Conservation (phyloP, 139 green algal genomes). For the Marvania coccoides region DNA sequence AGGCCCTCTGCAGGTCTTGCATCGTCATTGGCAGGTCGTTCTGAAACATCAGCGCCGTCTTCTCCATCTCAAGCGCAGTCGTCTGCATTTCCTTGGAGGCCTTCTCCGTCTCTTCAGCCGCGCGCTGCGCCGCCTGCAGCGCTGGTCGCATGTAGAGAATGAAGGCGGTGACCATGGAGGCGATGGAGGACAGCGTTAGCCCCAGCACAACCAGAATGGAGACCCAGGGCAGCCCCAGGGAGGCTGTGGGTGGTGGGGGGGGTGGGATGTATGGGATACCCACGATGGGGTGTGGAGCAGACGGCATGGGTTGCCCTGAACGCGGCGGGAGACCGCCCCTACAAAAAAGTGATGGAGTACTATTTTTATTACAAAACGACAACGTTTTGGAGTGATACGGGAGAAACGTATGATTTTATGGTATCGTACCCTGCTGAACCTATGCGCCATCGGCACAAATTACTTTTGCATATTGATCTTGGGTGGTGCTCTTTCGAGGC, state of each 20-base stretch:
- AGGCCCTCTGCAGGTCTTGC: constrained; percentile 23
- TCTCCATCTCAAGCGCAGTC: constrained; percentile 23
- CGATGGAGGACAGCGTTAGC: constrained; percentile 8
- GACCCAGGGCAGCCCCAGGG: not conserved
- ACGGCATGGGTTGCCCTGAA: not conserved
- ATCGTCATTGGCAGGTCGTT: constrained; percentile 26
- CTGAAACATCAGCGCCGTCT: constrained; percentile 18
- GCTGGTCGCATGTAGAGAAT: constrained; percentile 25
- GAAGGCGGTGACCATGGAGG: constrained; percentile 3
- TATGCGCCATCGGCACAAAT: too few species aligned
- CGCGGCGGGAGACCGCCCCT: not conserved
- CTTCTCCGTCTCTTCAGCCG: constrained; percentile 10
- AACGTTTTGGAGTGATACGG: too few species aligned
- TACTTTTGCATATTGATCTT: too few species aligned
- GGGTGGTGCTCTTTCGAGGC: too few species aligned
- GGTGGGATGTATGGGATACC: not conserved
- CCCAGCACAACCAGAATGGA: constrained; percentile 10
- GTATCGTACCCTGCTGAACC: too few species aligned
- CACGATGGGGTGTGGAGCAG: too few species aligned
- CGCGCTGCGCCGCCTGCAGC: constrained; percentile 14
- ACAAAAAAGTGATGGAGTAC: not conserved
- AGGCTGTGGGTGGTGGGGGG: not conserved
- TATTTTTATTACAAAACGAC: too few species aligned
- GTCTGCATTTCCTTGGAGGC: constrained; percentile 16
- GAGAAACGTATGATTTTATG: too few species aligned